Evolutionary conservation across 345 rosid genomes (phyloP), one percentile per base, ranked within the genome.

Genomic region (Brassica juncea): DNA sequence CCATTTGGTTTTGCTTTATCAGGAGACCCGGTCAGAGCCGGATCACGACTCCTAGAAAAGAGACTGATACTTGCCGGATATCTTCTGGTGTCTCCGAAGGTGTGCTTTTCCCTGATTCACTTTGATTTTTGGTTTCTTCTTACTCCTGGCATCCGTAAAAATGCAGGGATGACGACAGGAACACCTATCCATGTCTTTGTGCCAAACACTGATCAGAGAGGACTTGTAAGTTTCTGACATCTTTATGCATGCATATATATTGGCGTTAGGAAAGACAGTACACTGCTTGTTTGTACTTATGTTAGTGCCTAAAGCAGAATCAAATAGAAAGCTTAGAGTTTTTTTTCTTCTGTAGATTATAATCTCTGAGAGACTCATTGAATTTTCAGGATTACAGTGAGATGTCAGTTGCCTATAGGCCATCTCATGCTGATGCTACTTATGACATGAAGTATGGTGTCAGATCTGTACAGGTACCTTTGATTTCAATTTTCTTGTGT

Each of bases 1-100:
- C 25, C 1, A 2, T 57, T 32, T 72, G n/a, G 7, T 10, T 35
- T 75, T 72, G 66, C 3, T 35, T 72, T 37, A 81, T 58, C 80
- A 95, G 99, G 97, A 88, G 99, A 85, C 99, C 99, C 4, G 99
- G 99, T 72, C 99, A 95, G 86, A 95, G 99, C 82, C 86, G 98
- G 82, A 95, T 95, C 74, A 95, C 99, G 4, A 95, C 99, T 37
- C 99, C 99, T 34, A 95, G 99, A 76, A 95, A 95, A 80, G 99
- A 93, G 88, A 95, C 97, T 15, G 98, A 95, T 85, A 93, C 98
- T 8, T 95, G 99, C 87, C 75, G 65, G 62, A 90, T 95, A 73
- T 80, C 58, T 69, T 95, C 98, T 66, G 99, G 98, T 19, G 89
- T 95, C 66, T 85, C 89, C 68, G 97, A 92, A 86, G 99, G 99